These are phyloP conservation scores for Entomortierella parvispora DNA, from an alignment of 192 early-diverging fungal species.

Conservation along the genomic window DNA sequence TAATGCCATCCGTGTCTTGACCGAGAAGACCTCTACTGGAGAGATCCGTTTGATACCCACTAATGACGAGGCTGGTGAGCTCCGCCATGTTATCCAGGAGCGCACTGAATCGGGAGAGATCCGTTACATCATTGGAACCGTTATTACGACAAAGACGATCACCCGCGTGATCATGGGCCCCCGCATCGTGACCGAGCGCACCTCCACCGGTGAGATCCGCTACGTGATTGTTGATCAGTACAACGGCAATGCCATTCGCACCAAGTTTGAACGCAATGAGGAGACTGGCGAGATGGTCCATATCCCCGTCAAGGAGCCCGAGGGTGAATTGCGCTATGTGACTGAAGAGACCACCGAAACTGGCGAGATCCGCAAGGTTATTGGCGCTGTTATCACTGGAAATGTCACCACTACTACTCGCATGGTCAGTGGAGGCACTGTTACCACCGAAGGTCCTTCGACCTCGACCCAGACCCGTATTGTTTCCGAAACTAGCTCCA, in stretches of 20 bases:
- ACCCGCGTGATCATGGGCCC: conserved; percentile 50
- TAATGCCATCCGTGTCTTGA: conserved; percentile 45
- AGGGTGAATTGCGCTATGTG: conserved; percentile 52
- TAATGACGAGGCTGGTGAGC: conserved; percentile 43
- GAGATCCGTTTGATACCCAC: conserved; percentile 40
- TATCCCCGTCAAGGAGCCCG: conserved; percentile 52
- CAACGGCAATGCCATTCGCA: conserved; percentile 51
- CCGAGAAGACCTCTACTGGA: conserved; percentile 28
- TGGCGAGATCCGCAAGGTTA: conserved; percentile 50
- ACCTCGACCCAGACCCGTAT: conserved; percentile 45
- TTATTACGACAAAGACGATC: conserved; percentile 4
- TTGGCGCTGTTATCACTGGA: conserved; percentile 48
- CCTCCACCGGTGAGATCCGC: conserved; percentile 46
- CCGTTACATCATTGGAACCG: no score
- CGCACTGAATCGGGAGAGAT: conserved; percentile 19
- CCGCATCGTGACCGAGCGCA: conserved; percentile 44
- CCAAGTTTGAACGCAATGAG: conserved; percentile 50
- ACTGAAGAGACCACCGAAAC: conserved; percentile 43
- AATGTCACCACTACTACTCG: conserved; percentile 48
- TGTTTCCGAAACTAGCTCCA: conserved; percentile 31
- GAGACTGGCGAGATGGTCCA: conserved; percentile 50
- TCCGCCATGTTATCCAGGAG: conserved; percentile 33
- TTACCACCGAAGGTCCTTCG: conserved; percentile 8
- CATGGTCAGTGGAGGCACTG: conserved; percentile 20
- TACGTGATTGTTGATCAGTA: conserved; percentile 49